These are phyloP conservation scores for Suillus subalutaceus DNA, from an alignment of 768 basidiomycete species.

Conservation along the genomic window DNA sequence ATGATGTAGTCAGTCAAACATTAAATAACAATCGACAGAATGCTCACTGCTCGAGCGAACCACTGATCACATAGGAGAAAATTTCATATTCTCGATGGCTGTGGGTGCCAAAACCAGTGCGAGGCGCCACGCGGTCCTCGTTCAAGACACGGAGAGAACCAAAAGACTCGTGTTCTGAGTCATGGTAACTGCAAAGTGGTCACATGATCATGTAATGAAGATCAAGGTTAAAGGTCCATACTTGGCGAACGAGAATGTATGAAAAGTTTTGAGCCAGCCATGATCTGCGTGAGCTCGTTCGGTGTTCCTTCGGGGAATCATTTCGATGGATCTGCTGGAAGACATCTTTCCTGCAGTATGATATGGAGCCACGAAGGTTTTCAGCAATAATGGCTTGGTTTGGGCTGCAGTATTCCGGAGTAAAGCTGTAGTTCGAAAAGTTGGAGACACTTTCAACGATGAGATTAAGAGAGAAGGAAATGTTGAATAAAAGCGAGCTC, in stretches of 20 bases:
- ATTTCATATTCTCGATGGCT: conserved; percentile 88
- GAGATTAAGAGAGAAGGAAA: background rate
- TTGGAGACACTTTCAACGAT: background rate
- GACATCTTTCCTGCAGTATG: conserved; percentile 17
- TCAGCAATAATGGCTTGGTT: background rate
- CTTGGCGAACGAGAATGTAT: conserved; percentile 79
- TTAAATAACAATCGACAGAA: background rate
- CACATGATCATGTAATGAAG: conserved; percentile 20
- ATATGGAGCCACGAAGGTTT: background rate
- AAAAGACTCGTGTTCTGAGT: conserved; percentile 56
- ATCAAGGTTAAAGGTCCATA: conserved; percentile 37
- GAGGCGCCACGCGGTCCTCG: conserved; percentile 81
- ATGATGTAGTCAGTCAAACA: background rate
- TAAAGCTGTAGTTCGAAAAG: background rate
- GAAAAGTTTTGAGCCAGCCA: conserved; percentile 87
- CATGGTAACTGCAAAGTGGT: conserved; percentile 54
- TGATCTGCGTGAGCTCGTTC: conserved; percentile 77
- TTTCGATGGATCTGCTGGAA: conserved; percentile 30
- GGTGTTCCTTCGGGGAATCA: conserved; percentile 58
- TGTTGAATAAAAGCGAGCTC: background rate
- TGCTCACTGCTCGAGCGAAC: conserved; percentile 80
- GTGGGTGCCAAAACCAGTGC: conserved; percentile 85
- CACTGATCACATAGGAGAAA: conserved; percentile 83
- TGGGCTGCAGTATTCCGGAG: background rate
- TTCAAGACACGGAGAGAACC: conserved; percentile 88